Base-by-base conservation (phyloP, 2,329 filamentous ascomycete genomes). In the Penicillium sp. region DNA sequence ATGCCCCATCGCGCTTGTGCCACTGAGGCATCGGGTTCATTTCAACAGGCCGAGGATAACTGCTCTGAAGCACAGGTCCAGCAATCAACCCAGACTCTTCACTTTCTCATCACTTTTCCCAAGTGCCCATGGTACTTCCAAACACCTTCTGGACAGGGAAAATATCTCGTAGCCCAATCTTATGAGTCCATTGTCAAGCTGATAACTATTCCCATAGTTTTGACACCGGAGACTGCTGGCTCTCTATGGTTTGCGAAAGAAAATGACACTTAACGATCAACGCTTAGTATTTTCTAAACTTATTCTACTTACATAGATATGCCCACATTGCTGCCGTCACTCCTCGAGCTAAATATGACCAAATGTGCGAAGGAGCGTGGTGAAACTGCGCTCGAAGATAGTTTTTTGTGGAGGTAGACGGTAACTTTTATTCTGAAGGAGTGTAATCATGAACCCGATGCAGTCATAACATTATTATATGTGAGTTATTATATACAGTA, bases 51-150 rank as follows among this genome's bases (percentile, higher is more conserved):
- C 44, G 44, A 11, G 28, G 21, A 26, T 46, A 46, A 13, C 26
- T 34, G 34, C 16, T 37, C 13, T 37, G 16, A 46, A 46, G 14
- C 18, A 46, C 18, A 8, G 44, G 44, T 5, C 28, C 44, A 46
- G 44, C 44, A 71, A 68, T 14, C 21, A 42, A 42, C 3, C 6
- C 19, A 42, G 19, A 16, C 26, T 42, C 21, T 26, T 21, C 39
- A 42, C 21, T 26, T 26, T 37, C 23, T 14, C 39, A 24, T 28
- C 31, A 23, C 28, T 24, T 18, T 45, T 29, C 24, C 31, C 36
- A 1, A 40, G 36, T 24, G 36, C 36, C 36, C 36, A 40, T 40
- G 36, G 21, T 40, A 36, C 14, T 40, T 18, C 36, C 36, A 40
- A 23, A 40, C 23, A 3, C 36, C 36, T 23, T 40, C 36, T 14